These are phyloP conservation scores for Aegilops bicornis DNA, from an alignment of 176 grass and related monocot species.

Conservation along the genomic window DNA sequence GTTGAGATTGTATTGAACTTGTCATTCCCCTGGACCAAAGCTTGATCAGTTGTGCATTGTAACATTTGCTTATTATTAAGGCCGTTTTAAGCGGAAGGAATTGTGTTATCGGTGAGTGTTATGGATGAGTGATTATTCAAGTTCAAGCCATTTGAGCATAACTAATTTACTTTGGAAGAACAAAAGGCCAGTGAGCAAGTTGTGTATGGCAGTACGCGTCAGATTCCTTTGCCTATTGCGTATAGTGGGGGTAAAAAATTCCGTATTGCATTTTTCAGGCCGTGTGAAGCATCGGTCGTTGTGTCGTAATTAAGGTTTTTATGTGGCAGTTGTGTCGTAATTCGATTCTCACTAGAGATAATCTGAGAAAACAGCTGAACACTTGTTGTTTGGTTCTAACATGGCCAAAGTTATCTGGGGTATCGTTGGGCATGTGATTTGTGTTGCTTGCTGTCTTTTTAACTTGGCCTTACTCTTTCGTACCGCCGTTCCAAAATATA, in stretches of 20 bases:
- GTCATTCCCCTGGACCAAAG: background rate
- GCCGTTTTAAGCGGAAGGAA: background rate
- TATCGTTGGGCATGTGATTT: too few relatives aligned
- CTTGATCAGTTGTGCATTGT: background rate
- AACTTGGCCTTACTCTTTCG: too few relatives aligned
- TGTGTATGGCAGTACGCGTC: background rate
- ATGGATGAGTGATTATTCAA: background rate
- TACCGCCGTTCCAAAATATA: too few relatives aligned
- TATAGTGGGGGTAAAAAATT: background rate
- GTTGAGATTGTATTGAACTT: background rate
- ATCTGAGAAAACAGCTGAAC: too few relatives aligned
- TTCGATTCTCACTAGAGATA: too few relatives aligned
- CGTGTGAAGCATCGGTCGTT: too few relatives aligned
- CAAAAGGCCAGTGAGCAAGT: background rate
- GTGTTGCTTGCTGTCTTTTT: too few relatives aligned
- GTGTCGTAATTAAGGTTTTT: too few relatives aligned
- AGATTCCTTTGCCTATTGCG: background rate
- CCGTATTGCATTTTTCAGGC: too few relatives aligned
- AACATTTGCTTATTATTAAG: background rate
- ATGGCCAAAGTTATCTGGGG: too few relatives aligned
- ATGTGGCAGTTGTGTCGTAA: too few relatives aligned
- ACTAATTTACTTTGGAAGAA: background rate
- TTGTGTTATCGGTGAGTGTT: background rate
- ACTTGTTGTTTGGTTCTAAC: too few relatives aligned
- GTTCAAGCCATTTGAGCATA: background rate